These are phyloP conservation scores for Sherardia arvensis DNA, from an alignment of 257 asterid genomes.

Conservation along the genomic window DNA sequence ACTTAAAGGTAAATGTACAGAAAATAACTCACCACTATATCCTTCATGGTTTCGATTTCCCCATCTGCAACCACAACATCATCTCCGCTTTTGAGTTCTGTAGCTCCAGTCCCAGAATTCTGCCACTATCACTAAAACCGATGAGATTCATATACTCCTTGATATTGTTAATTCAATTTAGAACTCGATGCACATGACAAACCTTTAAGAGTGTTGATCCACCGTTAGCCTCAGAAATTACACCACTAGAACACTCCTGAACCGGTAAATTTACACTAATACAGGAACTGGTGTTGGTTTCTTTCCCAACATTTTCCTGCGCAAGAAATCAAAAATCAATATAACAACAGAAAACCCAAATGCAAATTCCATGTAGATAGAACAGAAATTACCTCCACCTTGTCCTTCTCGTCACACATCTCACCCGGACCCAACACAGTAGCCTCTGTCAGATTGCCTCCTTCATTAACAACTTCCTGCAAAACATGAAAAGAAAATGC, in stretches of 20 bases:
- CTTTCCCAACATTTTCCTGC: constrained; percentile 9
- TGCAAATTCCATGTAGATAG: background rate
- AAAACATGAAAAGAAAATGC: background rate
- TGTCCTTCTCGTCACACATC: constrained; percentile 4
- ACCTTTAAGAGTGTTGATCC: constrained; percentile 23
- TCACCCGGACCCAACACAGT: constrained; percentile 13
- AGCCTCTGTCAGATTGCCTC: background rate
- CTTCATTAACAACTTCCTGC: constrained; percentile 8
- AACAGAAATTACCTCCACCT: constrained; percentile 4
- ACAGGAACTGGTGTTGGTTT: background rate
- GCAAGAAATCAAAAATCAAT: background rate
- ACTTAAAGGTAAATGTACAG: background rate
- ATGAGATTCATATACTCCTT: background rate
- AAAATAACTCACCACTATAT: background rate
- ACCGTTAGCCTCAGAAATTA: constrained; percentile 15
- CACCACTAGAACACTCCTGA: constrained; percentile 13
- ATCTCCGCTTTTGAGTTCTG: background rate
- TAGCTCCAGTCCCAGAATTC: constrained; percentile 1
- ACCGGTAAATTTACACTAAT: constrained; percentile 14
- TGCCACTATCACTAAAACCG: constrained; percentile 8
- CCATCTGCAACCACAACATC: background rate
- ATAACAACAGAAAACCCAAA: background rate
- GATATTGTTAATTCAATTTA: background rate
- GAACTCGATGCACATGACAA: constrained; percentile 2
- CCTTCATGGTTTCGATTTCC: background rate